Percentiles rank a stretch among this genome's conserved stretches.
Conservation (phyloP, 139 green algal genomes). For the Axilococcus clingmanii region DNA sequence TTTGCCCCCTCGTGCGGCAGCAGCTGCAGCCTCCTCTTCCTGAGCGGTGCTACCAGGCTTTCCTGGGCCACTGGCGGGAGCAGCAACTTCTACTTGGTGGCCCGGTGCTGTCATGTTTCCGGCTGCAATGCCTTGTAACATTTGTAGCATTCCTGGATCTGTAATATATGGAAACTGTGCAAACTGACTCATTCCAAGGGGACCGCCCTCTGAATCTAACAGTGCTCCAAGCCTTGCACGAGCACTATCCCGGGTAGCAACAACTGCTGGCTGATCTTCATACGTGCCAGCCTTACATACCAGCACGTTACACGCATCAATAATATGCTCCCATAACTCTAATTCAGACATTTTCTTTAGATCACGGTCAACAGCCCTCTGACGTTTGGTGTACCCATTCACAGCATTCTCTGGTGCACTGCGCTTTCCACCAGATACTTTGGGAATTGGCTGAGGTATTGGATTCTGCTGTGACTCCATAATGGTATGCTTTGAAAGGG, state of each 20-base stretch:
- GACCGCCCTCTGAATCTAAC: background rate
- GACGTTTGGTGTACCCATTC: background rate
- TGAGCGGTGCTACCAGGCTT: no score
- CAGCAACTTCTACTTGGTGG: no score
- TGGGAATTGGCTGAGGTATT: conserved; percentile 8
- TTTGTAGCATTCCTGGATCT: no score
- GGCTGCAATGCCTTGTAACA: no score
- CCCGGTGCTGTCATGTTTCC: no score
- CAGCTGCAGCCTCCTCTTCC: no score
- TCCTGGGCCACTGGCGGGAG: no score
- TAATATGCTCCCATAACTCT: background rate
- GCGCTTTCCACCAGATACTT: background rate
- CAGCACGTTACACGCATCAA: background rate
- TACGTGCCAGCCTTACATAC: background rate
- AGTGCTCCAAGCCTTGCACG: background rate
- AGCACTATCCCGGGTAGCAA: background rate
- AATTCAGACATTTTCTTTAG: background rate
- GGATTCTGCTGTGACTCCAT: conserved; percentile 17
- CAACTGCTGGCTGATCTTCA: background rate
- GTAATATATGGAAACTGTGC: no score
- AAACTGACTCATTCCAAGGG: background rate
- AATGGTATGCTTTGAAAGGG: conserved; percentile 22
- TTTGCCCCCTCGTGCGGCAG: no score
- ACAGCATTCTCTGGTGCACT: background rate
- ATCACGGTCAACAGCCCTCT: background rate